Evolutionary conservation across 805 yeast species (phyloP).

Genomic region (Sugiyamaella mastotermitis): DNA sequence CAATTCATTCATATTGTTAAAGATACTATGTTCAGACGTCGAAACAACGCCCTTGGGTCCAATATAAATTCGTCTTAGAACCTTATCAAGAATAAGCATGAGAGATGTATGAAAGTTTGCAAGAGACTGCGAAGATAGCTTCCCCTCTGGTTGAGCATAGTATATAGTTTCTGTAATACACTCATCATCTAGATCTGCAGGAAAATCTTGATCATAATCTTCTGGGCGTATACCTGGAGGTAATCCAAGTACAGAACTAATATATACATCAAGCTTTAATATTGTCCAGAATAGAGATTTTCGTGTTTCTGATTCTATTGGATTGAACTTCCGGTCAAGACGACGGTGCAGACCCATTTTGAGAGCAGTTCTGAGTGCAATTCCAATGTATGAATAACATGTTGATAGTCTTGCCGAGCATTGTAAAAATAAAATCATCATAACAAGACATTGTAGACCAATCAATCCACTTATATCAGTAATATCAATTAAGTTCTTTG

Average conservation of each 20-base stretch:
- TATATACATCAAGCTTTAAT: constrained; percentile 84
- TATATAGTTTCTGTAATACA: constrained; percentile 67
- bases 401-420: constrained; percentile 83
- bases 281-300: constrained; percentile 86
- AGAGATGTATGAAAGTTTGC: constrained; percentile 81
- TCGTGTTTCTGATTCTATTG: constrained; percentile 75
- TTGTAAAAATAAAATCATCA: constrained; percentile 79
- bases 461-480: constrained; percentile 77
- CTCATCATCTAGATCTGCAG: constrained; percentile 81
- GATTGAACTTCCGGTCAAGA: constrained; percentile 56
- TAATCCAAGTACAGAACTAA: constrained; percentile 78
- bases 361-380: constrained; percentile 75
- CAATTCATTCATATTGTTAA: constrained; percentile 46
- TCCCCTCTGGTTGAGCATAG: constrained; percentile 41
- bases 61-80: constrained; percentile 69
- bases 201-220: constrained; percentile 83
- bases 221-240: constrained; percentile 73
- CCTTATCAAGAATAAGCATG: constrained; percentile 62
- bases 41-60: constrained; percentile 31
- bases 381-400: constrained; percentile 84
- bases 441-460: constrained; percentile 79
- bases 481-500: constrained; percentile 70
- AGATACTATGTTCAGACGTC: constrained; percentile 15
- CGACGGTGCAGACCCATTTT: constrained; percentile 80
- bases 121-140: constrained; percentile 65